Conservation (phyloP, 179 eudicot genomes). For the Camellia oleifera region DNA sequence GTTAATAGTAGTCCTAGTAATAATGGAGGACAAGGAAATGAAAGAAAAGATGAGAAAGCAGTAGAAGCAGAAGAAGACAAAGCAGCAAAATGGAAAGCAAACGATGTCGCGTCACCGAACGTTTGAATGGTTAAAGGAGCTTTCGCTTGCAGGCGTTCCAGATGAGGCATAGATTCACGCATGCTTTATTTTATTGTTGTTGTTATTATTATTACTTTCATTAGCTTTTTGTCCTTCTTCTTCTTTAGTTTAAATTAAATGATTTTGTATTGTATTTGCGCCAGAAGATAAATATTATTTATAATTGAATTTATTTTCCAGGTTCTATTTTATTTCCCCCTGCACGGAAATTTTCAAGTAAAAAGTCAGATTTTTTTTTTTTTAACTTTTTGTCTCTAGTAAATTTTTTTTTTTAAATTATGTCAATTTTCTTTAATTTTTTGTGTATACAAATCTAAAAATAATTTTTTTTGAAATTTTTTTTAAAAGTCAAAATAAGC, state of each 20-base stretch:
- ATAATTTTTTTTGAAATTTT: too few relatives aligned
- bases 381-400: too few relatives aligned
- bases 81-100: constrained; percentile 19
- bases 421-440: too few relatives aligned
- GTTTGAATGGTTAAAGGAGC: constrained; percentile 87
- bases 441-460: too few relatives aligned
- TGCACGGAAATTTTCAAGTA: too few relatives aligned
- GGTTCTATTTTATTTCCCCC: too few relatives aligned
- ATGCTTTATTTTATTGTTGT: background rate
- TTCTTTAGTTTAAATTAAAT: background rate
- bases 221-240: background rate
- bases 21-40: background rate
- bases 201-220: background rate
- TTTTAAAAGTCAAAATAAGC: too few relatives aligned
- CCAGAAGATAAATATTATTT: background rate
- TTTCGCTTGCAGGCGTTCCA: constrained; percentile 45
- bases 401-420: too few relatives aligned
- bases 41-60: background rate
- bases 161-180: constrained; percentile 15
- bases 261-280: background rate
- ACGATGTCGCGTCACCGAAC: constrained; percentile 55
- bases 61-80: constrained; percentile 9
- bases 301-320: too few relatives aligned
- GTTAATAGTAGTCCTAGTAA: constrained; percentile 5
- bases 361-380: too few relatives aligned